Percentiles rank a stretch among this genome's conserved stretches.
phyloP scores from a whole-genome alignment of 169 alveolate species.

The Fabrea salina region DNA sequence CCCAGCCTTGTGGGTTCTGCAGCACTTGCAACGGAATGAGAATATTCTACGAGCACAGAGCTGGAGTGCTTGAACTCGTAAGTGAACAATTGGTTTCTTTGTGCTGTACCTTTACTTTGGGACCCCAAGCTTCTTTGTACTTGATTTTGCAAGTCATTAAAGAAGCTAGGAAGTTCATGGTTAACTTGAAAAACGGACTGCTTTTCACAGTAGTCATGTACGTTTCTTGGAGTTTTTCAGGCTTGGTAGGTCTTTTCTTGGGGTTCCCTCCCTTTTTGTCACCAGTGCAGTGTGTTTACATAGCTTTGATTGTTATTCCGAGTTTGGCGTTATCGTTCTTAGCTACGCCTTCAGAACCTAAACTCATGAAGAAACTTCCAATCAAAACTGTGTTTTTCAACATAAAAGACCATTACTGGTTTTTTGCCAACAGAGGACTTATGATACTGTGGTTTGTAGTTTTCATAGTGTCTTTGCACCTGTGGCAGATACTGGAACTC shows the following conservation, averaged over 20 bases:
- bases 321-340: neutral
- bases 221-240: neutral
- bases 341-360: conserved; percentile 4
- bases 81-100: conserved; percentile 36
- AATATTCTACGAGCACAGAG: conserved; percentile 19
- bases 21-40: conserved; percentile 44
- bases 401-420: neutral
- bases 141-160: conserved; percentile 48
- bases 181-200: conserved; percentile 40
- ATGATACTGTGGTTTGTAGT: neutral
- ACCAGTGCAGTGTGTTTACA: neutral
- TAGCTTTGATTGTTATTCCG: neutral
- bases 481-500: neutral
- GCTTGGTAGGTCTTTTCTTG: neutral
- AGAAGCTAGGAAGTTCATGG: conserved; percentile 51
- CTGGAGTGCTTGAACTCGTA: conserved; percentile 34
- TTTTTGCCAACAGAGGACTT: neutral
- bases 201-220: conserved; percentile 35
- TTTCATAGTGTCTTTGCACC: neutral
- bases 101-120: conserved; percentile 53
- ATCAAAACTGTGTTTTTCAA: neutral
- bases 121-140: conserved; percentile 38
- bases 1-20: conserved; percentile 41
- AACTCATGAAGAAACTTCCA: conserved; percentile 29
- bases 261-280: conserved; percentile 25